Conservation (phyloP, 2,329 filamentous ascomycete genomes). For the Pseudocercospora ulei region DNA sequence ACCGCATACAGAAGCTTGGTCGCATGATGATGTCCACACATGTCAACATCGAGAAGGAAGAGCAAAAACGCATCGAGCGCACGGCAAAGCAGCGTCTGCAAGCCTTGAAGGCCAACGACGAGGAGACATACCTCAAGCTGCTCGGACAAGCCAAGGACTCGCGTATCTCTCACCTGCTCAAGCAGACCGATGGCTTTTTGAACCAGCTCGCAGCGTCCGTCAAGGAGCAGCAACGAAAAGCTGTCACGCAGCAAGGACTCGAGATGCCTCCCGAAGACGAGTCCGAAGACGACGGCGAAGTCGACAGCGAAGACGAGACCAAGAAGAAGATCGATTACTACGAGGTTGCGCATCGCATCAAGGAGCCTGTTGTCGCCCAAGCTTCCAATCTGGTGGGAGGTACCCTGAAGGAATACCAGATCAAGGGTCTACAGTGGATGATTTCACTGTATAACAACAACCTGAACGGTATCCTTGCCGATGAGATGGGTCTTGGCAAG, state of each 20-base stretch:
- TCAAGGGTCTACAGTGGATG: conserved; percentile 99
- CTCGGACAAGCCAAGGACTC: conserved; percentile 98
- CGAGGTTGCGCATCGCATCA: conserved; percentile 88
- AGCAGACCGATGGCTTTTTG: conserved; percentile 95
- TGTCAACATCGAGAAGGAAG: conserved; percentile 95
- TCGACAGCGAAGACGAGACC: conserved; percentile 57
- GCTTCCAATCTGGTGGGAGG: conserved; percentile 82
- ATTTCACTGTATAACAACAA: conserved; percentile 99
- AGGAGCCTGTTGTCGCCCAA: conserved; percentile 79
- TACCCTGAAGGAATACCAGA: conserved; percentile 88
- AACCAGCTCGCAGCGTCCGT: conserved; percentile 91
- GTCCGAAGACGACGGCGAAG: conserved; percentile 57
- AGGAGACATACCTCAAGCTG: conserved; percentile 95
- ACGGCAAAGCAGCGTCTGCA: conserved; percentile 99
- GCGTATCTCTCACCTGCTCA: conserved; percentile 92
- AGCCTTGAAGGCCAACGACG: conserved; percentile 95
- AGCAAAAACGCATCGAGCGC: conserved; percentile 94
- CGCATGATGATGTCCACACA: conserved; percentile 83
- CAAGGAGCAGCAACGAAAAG: conserved; percentile 80
- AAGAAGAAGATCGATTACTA: conserved; percentile 94
- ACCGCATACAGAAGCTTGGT: conserved; percentile 74
- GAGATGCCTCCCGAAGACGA: conserved; percentile 46
- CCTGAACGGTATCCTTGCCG: conserved; percentile 93
- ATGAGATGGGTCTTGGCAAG: conserved; percentile 99
- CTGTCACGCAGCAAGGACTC: conserved; percentile 67